These are phyloP conservation scores for Salix udensis DNA, from an alignment of 345 rosid genomes.

Conservation along the genomic window DNA sequence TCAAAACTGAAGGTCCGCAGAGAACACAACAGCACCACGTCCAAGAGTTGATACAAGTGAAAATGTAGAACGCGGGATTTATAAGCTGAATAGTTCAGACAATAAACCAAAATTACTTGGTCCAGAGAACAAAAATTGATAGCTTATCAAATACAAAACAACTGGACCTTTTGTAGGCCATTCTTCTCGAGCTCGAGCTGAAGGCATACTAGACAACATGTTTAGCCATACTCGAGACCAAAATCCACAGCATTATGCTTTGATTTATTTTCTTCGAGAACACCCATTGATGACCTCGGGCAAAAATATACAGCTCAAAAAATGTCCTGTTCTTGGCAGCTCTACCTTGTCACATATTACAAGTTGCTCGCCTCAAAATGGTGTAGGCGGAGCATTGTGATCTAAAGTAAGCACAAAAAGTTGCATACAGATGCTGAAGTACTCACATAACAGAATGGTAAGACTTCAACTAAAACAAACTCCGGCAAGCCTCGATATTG, in stretches of 20 bases:
- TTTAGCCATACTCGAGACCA: conserved; percentile 33
- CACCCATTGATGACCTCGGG: conserved; percentile 29
- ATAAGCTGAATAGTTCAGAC: conserved; percentile 10
- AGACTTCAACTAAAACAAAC: conserved; percentile 32
- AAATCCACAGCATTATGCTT: conserved; percentile 36
- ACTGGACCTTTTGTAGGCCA: conserved; percentile 22
- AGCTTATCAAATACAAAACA: conserved; percentile 38
- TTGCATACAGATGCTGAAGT: not conserved
- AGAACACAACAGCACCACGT: not conserved
- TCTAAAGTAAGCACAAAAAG: conserved; percentile 2
- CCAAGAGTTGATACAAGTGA: not conserved
- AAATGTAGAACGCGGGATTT: not conserved
- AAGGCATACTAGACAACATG: conserved; percentile 5
- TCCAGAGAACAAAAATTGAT: conserved; percentile 19
- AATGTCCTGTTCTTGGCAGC: conserved; percentile 27
- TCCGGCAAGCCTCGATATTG: conserved; percentile 54
- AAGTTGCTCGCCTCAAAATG: conserved; percentile 28
- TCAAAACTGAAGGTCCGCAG: not conserved
- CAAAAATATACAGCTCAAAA: conserved; percentile 38
- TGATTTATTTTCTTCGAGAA: conserved; percentile 26
- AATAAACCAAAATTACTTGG: conserved; percentile 18
- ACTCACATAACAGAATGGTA: not conserved
- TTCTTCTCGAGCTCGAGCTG: conserved; percentile 26
- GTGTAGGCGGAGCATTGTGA: conserved; percentile 10
- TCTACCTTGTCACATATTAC: conserved; percentile 35